Base-by-base conservation (phyloP, 225 moss, liverwort and hornwort species). In the Marchantia polymorpha region DNA sequence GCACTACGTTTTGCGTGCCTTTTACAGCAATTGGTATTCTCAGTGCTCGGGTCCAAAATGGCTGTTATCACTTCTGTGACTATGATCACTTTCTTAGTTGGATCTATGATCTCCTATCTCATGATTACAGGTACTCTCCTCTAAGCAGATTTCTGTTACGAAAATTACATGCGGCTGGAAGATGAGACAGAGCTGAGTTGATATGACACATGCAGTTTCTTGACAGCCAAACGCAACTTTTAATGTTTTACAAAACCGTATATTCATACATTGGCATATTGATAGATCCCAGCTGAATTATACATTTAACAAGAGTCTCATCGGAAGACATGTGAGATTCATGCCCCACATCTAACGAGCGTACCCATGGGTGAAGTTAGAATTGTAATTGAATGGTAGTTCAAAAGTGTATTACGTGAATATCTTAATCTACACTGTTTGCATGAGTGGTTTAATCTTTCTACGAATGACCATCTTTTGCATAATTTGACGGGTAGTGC, bases 101-200 rank as follows among this genome's bases (percentile, higher is more conserved):
- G 96, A 77, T 83, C 86, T 59, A 70, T 94, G 81, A 91, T 94
- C 84, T 94, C 94, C 69, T 96, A 94, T 80, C 84, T 92, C 65
- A 96, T 96, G 77, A 96, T 96, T 70, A 87, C 91, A 91, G 93
- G 96, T 95, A 86, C 81, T 67, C 73, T 75, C 56, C 75, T 73
- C 68, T 50, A 23, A 73, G 52, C 52, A 52, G 52, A 25, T 10
- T 3, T 52, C 14, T 73, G 73, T 52, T n/a, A 27, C 22, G 70
- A n/a, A 27, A 48, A 39, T 39, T 39, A 2, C 5, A 39, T 39
- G 39, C 39, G 39, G 39, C 39, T 39, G 39, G 39, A 39, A 5
- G 39, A 47, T 29, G 70, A 22, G 39, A 31, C 5, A 20, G n/a
- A 48, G 48, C 48, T 49, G 20, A 48, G 22, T n/a, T n/a, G n/a